A percentile compares a stretch with the other conserved stretches of the same genome.
These are phyloP conservation scores for Tephrocybe rancida DNA, from an alignment of 768 basidiomycete genomes.

Conservation along the genomic window DNA sequence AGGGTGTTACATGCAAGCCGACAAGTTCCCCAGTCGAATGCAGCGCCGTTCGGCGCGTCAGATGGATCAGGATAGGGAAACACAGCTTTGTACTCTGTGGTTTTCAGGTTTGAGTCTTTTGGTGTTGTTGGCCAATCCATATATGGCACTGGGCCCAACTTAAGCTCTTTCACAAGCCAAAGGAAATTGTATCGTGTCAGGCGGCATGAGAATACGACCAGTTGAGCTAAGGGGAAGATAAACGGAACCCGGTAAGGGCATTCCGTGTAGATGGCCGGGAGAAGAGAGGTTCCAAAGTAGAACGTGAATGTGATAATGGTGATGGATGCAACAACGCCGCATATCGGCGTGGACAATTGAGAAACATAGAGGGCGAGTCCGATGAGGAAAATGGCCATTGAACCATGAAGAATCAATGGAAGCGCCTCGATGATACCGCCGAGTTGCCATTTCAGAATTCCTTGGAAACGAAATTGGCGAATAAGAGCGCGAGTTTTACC, in stretches of 20 bases:
- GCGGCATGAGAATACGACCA: no score
- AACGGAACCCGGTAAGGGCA: constrained; percentile 3
- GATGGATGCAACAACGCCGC: not conserved
- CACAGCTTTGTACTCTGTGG: not conserved
- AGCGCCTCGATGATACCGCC: constrained; percentile 12
- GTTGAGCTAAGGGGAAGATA: not conserved
- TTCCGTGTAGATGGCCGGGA: not conserved
- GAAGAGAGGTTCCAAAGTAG: constrained; percentile 5
- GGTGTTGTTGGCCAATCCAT: no score
- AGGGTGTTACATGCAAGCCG: not conserved
- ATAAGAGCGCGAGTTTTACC: constrained; percentile 4
- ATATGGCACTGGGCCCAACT: no score
- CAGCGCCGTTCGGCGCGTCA: not conserved
- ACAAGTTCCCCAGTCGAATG: not conserved
- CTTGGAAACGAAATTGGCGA: constrained; percentile 10
- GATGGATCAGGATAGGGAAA: not conserved
- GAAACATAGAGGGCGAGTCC: constrained; percentile 17
- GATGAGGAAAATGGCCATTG: constrained; percentile 19
- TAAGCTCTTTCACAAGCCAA: no score
- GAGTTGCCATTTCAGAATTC: constrained; percentile 14
- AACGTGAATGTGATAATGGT: not conserved
- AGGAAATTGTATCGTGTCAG: no score
- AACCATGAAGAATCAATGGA: constrained; percentile 16
- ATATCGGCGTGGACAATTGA: not conserved
- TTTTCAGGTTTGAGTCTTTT: not conserved